Evolutionary conservation across 2,329 filamentous ascomycete genomes (phyloP).

Genomic region (Cladosporium sp.): DNA sequence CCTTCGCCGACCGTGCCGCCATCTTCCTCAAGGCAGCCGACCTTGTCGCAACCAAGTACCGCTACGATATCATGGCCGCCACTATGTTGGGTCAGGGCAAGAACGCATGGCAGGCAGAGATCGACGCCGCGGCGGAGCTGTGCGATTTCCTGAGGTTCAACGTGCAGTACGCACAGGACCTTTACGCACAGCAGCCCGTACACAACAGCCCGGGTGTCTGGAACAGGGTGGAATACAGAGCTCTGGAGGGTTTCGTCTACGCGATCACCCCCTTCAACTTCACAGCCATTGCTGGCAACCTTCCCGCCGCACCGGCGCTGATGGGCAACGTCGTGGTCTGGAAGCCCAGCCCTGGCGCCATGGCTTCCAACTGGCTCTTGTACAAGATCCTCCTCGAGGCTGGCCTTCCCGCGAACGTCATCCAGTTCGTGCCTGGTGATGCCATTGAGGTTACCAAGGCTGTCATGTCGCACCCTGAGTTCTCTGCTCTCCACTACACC

Average conservation of each 20-base stretch:
- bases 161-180: conserved; percentile 85
- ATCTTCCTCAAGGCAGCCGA: conserved; percentile 95
- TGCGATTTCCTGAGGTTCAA: conserved; percentile 88
- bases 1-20: conserved; percentile 86
- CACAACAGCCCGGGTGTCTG: conserved; percentile 81
- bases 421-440: conserved; percentile 88
- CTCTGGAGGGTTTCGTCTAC: conserved; percentile 92
- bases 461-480: conserved; percentile 73
- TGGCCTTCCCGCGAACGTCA: conserved; percentile 80
- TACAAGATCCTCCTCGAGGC: conserved; percentile 91
- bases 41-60: conserved; percentile 83
- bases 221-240: conserved; percentile 86
- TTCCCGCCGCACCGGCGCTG: conserved; percentile 76
- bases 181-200: conserved; percentile 81
- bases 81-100: conserved; percentile 96
- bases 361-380: conserved; percentile 82
- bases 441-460: conserved; percentile 77
- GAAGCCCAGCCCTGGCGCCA: conserved; percentile 86
- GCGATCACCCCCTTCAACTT: conserved; percentile 95
- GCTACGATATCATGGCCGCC: conserved; percentile 91
- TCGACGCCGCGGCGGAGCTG: conserved; percentile 87
- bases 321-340: conserved; percentile 93
- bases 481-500: conserved; percentile 87
- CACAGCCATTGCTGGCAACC: conserved; percentile 86
- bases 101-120: conserved; percentile 97